Evolutionary conservation across 1,139 yeast species (phyloP), one percentile per base, ranked within the genome.

Genomic region (Nakaseomyces delphensis): DNA sequence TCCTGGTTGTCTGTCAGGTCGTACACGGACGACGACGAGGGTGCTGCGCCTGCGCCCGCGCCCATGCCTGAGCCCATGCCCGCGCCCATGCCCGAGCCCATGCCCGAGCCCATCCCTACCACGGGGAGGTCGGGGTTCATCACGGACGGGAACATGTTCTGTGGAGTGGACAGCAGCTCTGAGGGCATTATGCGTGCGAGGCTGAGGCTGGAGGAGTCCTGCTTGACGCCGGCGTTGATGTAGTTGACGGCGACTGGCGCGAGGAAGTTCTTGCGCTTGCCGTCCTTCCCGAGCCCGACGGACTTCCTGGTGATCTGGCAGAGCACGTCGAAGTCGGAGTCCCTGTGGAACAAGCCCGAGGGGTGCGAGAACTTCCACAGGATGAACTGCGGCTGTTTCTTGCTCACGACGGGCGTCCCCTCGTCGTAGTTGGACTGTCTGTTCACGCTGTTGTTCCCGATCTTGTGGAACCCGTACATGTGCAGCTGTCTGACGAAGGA

Each of bases 361-460:
- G 83, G 78, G 57, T 89, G 98, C 50, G 81, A 80, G 65, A 89
- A 89, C 62, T 85, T 95, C 97, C 97, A 89, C 4, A 74, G 48
- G 65, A 59, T 48, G 19, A 54, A 56, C 25, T 57, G 56, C 36
- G 54, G 56, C 16, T 50, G 48, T 18, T 33, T 33, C 37, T 33
- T 33, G 16, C 27, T 20, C 19, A 33, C 37, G 6, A 33, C 6
- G 4, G 25, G 25, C 5, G n/a, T 33, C 5, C 37, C 37, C 10
- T 33, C 37, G 27, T 6, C 27, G 16, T 33, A 20, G 13, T 45
- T 44, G 16, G 42, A 46, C 9, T 46, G 42, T 28, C 24, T 37
- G 20, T 35, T 42, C 13, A 20, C 32, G 31, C 30, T 46, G 51
- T 14, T 50, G 11, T 55, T 54, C n/a, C 55, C 48, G 25, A 56